Evolutionary conservation across 2,329 filamentous ascomycete genomes (phyloP).

Genomic region (Neofusicoccum kwambonambiense): DNA sequence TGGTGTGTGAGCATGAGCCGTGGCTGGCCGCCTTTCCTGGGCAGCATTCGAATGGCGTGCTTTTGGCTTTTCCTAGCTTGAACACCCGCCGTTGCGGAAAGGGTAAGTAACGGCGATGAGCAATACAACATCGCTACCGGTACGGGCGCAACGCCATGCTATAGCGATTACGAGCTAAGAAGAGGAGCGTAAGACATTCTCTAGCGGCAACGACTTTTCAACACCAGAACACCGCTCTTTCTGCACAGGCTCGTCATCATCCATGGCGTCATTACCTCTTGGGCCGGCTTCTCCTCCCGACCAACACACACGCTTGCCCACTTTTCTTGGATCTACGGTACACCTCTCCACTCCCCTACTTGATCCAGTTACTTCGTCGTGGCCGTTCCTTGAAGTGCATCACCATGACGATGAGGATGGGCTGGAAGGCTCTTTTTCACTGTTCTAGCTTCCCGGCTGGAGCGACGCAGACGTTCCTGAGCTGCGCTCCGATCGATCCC

Average conservation of each 20-base stretch:
- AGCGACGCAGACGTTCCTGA: neutral
- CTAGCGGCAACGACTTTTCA: slow-evolving; percentile 11
- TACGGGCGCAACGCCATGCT: slow-evolving; percentile 1
- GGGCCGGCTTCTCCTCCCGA: neutral
- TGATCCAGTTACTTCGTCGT: no score
- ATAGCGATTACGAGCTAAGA: neutral
- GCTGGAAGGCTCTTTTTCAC: neutral
- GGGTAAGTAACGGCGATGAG: neutral
- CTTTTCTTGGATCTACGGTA: neutral
- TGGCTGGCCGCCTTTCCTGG: slow-evolving; percentile 3
- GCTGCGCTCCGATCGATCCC: neutral
- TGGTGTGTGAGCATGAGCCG: neutral
- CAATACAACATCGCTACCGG: neutral
- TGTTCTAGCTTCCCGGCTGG: neutral
- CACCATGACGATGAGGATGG: neutral
- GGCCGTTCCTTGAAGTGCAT: neutral
- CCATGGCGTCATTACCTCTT: slow-evolving; percentile 10
- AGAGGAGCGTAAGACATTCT: neutral
- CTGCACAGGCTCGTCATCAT: neutral
- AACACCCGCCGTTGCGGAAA: neutral
- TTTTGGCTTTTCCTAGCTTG: slow-evolving; percentile 15
- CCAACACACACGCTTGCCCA: neutral
- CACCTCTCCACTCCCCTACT: neutral
- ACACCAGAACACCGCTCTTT: slow-evolving; percentile 2
- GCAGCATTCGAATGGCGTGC: neutral